These are phyloP conservation scores for Petunia hybrid DNA, from an alignment of 305 asterid genomes.

Conservation along the genomic window DNA sequence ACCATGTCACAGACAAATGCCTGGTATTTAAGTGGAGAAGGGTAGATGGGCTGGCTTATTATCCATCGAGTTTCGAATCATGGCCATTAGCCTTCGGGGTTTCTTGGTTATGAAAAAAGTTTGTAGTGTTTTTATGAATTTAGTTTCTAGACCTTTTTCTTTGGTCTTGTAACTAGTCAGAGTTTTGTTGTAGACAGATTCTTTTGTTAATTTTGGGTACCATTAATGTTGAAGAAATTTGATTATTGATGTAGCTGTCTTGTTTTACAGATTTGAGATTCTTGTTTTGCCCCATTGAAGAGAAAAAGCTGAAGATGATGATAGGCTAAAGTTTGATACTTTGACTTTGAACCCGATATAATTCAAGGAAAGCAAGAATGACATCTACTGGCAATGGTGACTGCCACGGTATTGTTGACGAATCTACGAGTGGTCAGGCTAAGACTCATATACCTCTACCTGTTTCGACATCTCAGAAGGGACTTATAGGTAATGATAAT, in stretches of 20 bases:
- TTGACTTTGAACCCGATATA: conserved; percentile 17
- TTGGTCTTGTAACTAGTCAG: too few species aligned
- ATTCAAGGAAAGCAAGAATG: conserved; percentile 46
- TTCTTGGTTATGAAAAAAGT: too few species aligned
- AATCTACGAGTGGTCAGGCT: conserved; percentile 39
- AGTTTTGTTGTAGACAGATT: background rate
- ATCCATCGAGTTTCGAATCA: too few species aligned
- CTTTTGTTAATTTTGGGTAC: too few species aligned
- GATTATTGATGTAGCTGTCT: conserved; percentile 13
- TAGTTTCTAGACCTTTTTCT: background rate
- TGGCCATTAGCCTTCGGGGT: too few species aligned
- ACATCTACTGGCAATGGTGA: conserved; percentile 55
- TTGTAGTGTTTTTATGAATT: background rate
- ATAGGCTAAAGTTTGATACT: background rate
- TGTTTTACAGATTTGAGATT: conserved; percentile 26
- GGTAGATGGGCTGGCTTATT: too few species aligned
- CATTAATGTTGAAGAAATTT: background rate
- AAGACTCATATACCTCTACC: conserved; percentile 49
- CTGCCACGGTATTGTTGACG: conserved; percentile 50
- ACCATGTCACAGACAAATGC: too few species aligned
- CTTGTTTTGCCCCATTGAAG: conserved; percentile 18
- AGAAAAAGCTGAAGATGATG: conserved; percentile 5
- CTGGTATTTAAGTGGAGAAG: too few species aligned
- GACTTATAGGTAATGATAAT: conserved; percentile 51
- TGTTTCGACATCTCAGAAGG: conserved; percentile 70